These are phyloP conservation scores for Selenicereus undatus DNA, from an alignment of 148 eudicot genomes.

Conservation along the genomic window DNA sequence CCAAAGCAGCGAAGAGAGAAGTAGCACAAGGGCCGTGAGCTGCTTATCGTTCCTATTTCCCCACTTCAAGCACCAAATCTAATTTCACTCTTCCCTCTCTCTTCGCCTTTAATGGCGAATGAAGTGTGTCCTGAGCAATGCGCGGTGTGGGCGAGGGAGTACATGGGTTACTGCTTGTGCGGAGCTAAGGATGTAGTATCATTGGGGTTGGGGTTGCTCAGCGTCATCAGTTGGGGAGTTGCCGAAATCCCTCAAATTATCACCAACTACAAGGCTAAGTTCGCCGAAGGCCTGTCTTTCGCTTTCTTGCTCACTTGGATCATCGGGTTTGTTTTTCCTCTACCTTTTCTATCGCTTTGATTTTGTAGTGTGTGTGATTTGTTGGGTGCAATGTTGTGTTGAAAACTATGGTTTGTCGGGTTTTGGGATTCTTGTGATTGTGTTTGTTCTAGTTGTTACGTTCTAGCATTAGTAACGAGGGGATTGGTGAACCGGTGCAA, in stretches of 20 bases:
- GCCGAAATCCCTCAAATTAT: slow-evolving; percentile 84
- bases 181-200: slow-evolving; percentile 41
- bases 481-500: too few relatives aligned
- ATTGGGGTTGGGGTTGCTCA: slow-evolving; percentile 49
- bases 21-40: neutral
- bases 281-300: slow-evolving; percentile 66
- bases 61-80: too few relatives aligned
- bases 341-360: neutral
- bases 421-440: too few relatives aligned
- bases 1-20: neutral
- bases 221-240: slow-evolving; percentile 62
- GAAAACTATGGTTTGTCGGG: too few relatives aligned
- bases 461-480: too few relatives aligned
- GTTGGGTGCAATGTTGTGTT: neutral
- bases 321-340: slow-evolving; percentile 39
- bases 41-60: too few relatives aligned
- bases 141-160: slow-evolving; percentile 44
- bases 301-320: slow-evolving; percentile 75
- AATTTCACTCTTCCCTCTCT: too few relatives aligned
- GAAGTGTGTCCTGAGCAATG: slow-evolving; percentile 36
- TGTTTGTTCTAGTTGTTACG: too few relatives aligned
- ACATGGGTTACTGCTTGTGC: slow-evolving; percentile 53
- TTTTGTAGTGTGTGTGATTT: too few relatives aligned
- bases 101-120: slow-evolving; percentile 12
- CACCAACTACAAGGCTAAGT: slow-evolving; percentile 58